phyloP scores from a whole-genome alignment of 306 rosid species.

The Gastrolobium bilobum region DNA sequence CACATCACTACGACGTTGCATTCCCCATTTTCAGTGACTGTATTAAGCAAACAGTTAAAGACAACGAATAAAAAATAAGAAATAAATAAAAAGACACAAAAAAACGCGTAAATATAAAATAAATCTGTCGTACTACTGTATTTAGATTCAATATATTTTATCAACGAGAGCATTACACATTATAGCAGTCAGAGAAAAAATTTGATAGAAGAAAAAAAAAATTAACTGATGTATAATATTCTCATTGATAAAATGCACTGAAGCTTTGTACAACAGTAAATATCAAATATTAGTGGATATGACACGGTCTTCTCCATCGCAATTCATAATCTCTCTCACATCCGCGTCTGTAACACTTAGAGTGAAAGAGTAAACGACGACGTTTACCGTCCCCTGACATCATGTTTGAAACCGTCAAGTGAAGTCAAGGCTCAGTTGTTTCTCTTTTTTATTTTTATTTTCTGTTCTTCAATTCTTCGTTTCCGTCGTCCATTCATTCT shows the following conservation, averaged over 20 bases:
- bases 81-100: background rate
- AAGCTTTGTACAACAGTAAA: too few species aligned
- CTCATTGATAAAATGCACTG: too few species aligned
- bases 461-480: background rate
- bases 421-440: constrained; percentile 35
- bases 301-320: constrained; percentile 6
- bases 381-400: constrained; percentile 30
- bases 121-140: too few species aligned
- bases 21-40: background rate
- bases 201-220: too few species aligned
- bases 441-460: background rate
- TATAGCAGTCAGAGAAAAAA: too few species aligned
- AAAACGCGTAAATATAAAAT: too few species aligned
- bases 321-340: constrained; percentile 32
- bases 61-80: background rate
- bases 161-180: too few species aligned
- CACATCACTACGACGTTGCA: constrained; percentile 18
- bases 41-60: background rate
- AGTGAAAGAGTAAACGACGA: constrained; percentile 36
- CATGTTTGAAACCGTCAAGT: background rate
- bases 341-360: constrained; percentile 43
- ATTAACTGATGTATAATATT: too few species aligned
- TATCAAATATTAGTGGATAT: too few species aligned
- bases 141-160: too few species aligned
- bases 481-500: background rate